A percentile compares a stretch with the other conserved stretches of the same genome.
Conservation (phyloP, 2,329 filamentous ascomycete genomes). For the Pezicula carpinea region DNA sequence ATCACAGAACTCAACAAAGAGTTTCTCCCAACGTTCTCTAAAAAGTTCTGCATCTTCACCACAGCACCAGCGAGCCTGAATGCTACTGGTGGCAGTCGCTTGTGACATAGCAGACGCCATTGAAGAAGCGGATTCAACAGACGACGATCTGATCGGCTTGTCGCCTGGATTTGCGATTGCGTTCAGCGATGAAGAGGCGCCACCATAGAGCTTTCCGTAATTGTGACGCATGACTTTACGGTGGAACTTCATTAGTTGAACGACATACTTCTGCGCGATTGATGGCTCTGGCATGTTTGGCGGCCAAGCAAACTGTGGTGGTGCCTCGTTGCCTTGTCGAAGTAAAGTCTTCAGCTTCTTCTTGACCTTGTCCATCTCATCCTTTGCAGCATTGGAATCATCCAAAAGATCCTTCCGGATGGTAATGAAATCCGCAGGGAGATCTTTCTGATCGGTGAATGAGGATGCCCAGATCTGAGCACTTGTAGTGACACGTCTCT, state of each 20-base stretch:
- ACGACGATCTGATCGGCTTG: slow-evolving; percentile 31
- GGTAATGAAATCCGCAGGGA: slow-evolving; percentile 80
- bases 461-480: slow-evolving; percentile 93
- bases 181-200: slow-evolving; percentile 58
- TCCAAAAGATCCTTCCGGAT: slow-evolving; percentile 93
- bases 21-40: slow-evolving; percentile 95
- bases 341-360: slow-evolving; percentile 95
- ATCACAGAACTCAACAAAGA: slow-evolving; percentile 95
- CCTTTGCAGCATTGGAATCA: slow-evolving; percentile 96
- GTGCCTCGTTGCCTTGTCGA: slow-evolving; percentile 87
- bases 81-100: slow-evolving; percentile 58
- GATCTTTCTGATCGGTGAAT: slow-evolving; percentile 82
- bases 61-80: slow-evolving; percentile 93
- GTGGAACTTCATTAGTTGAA: slow-evolving; percentile 97
- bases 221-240: slow-evolving; percentile 93
- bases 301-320: slow-evolving; percentile 97
- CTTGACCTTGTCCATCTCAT: slow-evolving; percentile 99
- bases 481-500: slow-evolving; percentile 89
- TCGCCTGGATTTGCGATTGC: slow-evolving; percentile 47
- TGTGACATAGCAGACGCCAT: slow-evolving; percentile 49
- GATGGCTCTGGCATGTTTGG: slow-evolving; percentile 91
- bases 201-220: slow-evolving; percentile 71
- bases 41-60: slow-evolving; percentile 94
- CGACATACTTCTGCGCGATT: slow-evolving; percentile 84
- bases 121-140: slow-evolving; percentile 37